These are phyloP conservation scores for Penicillium digitatum DNA, from an alignment of 2,329 filamentous ascomycete species.

Conservation along the genomic window DNA sequence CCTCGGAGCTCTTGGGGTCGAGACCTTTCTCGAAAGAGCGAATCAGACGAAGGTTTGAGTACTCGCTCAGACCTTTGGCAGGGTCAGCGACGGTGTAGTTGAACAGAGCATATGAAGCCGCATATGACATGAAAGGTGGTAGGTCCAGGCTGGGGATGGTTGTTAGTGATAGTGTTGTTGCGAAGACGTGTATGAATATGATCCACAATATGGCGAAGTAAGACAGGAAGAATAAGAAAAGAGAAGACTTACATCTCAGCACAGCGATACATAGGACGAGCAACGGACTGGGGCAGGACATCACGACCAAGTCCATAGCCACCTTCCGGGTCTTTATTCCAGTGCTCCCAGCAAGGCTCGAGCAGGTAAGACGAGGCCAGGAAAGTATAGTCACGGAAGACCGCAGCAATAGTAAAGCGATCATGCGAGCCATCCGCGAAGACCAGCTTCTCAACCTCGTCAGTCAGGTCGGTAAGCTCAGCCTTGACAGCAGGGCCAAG, in stretches of 20 bases:
- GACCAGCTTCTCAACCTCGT: constrained; percentile 64
- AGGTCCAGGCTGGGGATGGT: constrained; percentile 58
- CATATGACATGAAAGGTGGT: constrained; percentile 88
- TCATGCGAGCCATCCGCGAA: constrained; percentile 55
- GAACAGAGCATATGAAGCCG: constrained; percentile 60
- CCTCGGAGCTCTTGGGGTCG: constrained; percentile 81
- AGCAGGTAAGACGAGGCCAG: constrained; percentile 83
- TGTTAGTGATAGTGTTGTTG: constrained; percentile 18
- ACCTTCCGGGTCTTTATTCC: constrained; percentile 55
- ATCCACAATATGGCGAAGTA: background rate
- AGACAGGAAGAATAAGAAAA: constrained; percentile 1
- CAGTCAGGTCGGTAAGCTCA: constrained; percentile 74
- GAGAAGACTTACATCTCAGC: constrained; percentile 71
- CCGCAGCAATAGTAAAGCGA: constrained; percentile 73
- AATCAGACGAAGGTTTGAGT: constrained; percentile 70
- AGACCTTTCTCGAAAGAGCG: constrained; percentile 88
- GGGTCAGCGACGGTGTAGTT: constrained; percentile 60
- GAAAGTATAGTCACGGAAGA: constrained; percentile 91
- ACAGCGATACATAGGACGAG: constrained; percentile 77
- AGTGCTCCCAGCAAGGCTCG: constrained; percentile 82
- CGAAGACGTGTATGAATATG: background rate
- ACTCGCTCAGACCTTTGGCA: constrained; percentile 51
- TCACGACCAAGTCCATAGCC: constrained; percentile 75
- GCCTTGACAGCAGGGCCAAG: constrained; percentile 70
- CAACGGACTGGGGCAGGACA: constrained; percentile 67